Base-by-base conservation (phyloP, 768 basidiomycete genomes). In the Trichaptum fuscoviolaceum region DNA sequence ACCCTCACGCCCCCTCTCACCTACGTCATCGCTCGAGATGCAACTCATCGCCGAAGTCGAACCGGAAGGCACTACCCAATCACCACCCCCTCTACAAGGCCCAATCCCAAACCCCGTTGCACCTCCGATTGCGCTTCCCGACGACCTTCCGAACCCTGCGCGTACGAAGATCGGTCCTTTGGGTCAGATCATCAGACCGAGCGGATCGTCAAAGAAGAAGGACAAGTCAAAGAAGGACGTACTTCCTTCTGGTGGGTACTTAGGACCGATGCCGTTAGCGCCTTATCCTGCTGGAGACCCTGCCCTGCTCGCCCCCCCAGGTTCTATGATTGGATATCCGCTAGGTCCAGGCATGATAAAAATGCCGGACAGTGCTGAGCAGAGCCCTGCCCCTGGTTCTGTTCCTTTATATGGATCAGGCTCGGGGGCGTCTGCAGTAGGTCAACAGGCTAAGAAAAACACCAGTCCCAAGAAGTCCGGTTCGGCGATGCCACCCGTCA, bases 91-190 rank as follows among this genome's bases (percentile, higher is more conserved):
- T 61, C 52, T 35, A 58, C 58, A 42, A 20, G 30, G 64, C 25
- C 57, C 69, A 25, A 34, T 34, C n/a, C 34, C 36, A n/a, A 34
- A 58, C 30, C 64, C 34, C 27, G 52, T 71, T 26, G 64, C 71
- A 1, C 64, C 75, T 18, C 66, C 71, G 8, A 23, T 71, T 24
- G 73, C 80, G 4, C 79, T 93, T 4, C 81, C 83, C 9, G 92
- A 94, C 79, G 92, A 94, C 70, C 36, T 76, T 1, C 87, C 90
- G 0, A 78, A 77, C 36, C 71, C 83, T 12, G 73, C 79, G 2
- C 90, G 91, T 70, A 77, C 83, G 59, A 93, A 91, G 79, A 84
- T 93, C 70, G 91, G 91, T 0, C 93, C 92, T 0, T 77, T 93
- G 20, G 92, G 92, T 7, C 91, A 93, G 74, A 84, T 93, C 67